phyloP scores from a whole-genome alignment of 805 yeast genomes.

The Jamesozyma jinghongensis region DNA sequence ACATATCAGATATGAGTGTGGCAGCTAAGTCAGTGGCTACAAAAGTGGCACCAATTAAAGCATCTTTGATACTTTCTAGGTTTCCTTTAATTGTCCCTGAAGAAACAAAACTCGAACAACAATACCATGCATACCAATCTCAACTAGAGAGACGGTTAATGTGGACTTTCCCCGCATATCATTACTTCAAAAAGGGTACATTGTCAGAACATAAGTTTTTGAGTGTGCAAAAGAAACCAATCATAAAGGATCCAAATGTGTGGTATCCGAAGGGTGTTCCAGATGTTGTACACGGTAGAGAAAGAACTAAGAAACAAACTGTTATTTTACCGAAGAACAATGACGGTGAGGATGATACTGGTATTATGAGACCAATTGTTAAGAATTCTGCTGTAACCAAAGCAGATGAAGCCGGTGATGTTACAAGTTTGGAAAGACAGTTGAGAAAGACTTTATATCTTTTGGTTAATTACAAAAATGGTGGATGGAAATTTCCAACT shows the following conservation, averaged over 20 bases:
- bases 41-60: conserved; percentile 18
- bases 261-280: conserved; percentile 80
- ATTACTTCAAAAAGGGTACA: conserved; percentile 83
- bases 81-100: conserved; percentile 79
- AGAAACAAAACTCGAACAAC: conserved; percentile 57
- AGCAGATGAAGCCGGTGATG: conserved; percentile 61
- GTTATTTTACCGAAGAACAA: conserved; percentile 65
- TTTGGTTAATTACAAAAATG: conserved; percentile 41
- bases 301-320: conserved; percentile 73
- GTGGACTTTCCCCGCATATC: conserved; percentile 97
- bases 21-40: conserved; percentile 1
- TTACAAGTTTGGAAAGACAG: conserved; percentile 64
- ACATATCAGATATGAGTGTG: conserved; percentile 4
- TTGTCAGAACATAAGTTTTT: conserved; percentile 74
- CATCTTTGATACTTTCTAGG: conserved; percentile 65
- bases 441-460: conserved; percentile 75
- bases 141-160: conserved; percentile 82
- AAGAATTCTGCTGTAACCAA: conserved; percentile 66
- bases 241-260: conserved; percentile 60
- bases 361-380: conserved; percentile 56
- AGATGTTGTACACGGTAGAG: conserved; percentile 80
- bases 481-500: conserved; percentile 73
- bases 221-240: conserved; percentile 68
- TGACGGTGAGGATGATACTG: conserved; percentile 37
- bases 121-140: conserved; percentile 73